Percentiles rank a stretch among this genome's conserved stretches.
Evolutionary conservation across 208 protist species (phyloP).

Genomic region (Acanthamoeba castellanii): DNA sequence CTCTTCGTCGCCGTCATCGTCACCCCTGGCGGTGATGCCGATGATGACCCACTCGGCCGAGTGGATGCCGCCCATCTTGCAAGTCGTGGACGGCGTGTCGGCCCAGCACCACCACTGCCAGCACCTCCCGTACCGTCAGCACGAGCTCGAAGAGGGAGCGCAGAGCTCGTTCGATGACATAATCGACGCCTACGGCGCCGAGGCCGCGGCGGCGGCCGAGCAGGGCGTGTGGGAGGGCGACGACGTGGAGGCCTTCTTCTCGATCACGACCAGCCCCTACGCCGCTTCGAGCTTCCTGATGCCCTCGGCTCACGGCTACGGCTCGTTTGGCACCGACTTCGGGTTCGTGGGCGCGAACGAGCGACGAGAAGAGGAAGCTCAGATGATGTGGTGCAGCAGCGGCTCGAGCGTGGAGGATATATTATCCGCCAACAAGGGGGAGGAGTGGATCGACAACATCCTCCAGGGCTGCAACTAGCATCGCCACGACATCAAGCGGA

Average conservation of each 20-base stretch:
- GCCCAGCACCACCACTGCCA: not conserved
- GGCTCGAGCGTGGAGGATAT: conserved; percentile 4
- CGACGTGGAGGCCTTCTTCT: conserved; percentile 32
- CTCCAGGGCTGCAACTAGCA: conserved; percentile 10
- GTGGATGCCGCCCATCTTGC: not conserved
- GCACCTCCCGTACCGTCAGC: not conserved
- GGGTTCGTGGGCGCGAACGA: not conserved
- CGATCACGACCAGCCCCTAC: not conserved
- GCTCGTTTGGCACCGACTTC: not conserved
- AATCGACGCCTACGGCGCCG: not conserved
- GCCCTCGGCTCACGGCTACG: not conserved
- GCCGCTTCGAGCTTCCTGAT: not conserved
- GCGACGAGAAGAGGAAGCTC: conserved; percentile 35
- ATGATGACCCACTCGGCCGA: not conserved
- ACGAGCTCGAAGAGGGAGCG: not conserved
- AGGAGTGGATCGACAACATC: conserved; percentile 25
- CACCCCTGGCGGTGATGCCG: not conserved
- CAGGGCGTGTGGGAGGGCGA: conserved; percentile 60
- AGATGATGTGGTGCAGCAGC: conserved; percentile 29
- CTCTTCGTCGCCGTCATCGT: not conserved
- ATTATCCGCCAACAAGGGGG: conserved; percentile 16
- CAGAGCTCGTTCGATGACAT: conserved; percentile 55
- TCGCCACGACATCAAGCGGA: too few relatives aligned
- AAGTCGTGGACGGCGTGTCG: not conserved
- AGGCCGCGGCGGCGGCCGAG: not conserved